Percentiles rank a stretch among this genome's conserved stretches.
These are phyloP conservation scores for Teunomyces atbi DNA, from an alignment of 805 yeast genomes.

Conservation along the genomic window DNA sequence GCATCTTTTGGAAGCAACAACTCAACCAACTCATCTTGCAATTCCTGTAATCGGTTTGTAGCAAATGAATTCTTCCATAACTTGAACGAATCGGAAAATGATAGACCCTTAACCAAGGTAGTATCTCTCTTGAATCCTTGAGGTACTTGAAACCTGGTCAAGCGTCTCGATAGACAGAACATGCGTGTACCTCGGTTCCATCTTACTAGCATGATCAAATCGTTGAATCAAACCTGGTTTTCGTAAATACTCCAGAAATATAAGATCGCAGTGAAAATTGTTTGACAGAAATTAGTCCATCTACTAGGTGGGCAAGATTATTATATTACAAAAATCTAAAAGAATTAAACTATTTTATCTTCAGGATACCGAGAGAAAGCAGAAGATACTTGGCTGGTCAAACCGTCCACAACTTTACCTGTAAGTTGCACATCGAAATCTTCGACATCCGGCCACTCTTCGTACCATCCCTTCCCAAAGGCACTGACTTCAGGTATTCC, in stretches of 20 bases:
- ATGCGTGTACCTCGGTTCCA: neutral
- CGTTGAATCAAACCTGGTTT: too few species aligned
- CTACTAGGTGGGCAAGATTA: neutral
- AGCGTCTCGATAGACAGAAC: neutral
- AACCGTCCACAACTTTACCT: constrained; percentile 5
- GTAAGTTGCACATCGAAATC: constrained; percentile 48
- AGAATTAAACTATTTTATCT: constrained; percentile 6
- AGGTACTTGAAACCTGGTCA: neutral
- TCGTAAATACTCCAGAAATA: too few species aligned
- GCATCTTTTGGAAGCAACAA: constrained; percentile 27
- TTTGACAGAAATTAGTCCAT: neutral
- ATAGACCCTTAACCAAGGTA: neutral
- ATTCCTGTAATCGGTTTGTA: constrained; percentile 22
- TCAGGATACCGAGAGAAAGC: neutral
- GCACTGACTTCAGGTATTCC: constrained; percentile 33
- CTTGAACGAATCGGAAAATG: constrained; percentile 2
- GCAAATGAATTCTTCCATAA: constrained; percentile 23
- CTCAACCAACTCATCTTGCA: constrained; percentile 36
- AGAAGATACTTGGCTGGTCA: neutral
- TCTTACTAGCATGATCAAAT: neutral
- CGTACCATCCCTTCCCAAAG: constrained; percentile 59
- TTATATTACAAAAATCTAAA: neutral
- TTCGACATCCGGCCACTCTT: constrained; percentile 63
- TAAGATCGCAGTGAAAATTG: neutral
- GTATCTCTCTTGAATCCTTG: neutral